Evolutionary conservation across 2,329 filamentous ascomycete species (phyloP), one percentile per base, ranked within the genome.

Genomic region (Hypoxylon sp.): DNA sequence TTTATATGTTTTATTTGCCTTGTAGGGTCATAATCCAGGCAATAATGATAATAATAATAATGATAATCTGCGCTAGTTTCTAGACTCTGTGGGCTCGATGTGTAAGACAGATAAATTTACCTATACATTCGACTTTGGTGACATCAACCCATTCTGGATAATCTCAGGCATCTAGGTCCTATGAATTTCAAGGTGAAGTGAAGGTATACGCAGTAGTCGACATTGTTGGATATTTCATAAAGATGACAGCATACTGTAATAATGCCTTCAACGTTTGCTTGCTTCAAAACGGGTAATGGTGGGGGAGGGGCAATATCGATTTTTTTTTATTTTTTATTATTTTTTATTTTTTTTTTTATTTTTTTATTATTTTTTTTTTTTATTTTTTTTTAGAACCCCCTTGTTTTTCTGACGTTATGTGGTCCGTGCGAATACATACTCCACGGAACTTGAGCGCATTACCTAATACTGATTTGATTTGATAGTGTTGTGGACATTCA

Each of bases 301-400:
- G 73, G 73, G 72, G 73, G 73, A 70, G 73, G 73, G 74, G 73
- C 71, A 72, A 65, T 68, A 42, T 59, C 62, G 60, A 31, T 54
- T 63, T 61, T 67, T 61, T 54, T 31, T 22, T 22, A 22, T n/a
- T n/a, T n/a, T n/a, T n/a, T n/a, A n/a, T n/a, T n/a, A n/a, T n/a
- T n/a, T n/a, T n/a, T n/a, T n/a, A n/a, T n/a, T n/a, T n/a, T n/a
- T n/a, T n/a, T n/a, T n/a, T n/a, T n/a, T n/a, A n/a, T n/a, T n/a
- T n/a, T n/a, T n/a, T n/a, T n/a, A n/a, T n/a, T n/a, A n/a, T n/a
- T n/a, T n/a, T n/a, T n/a, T n/a, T n/a, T n/a, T n/a, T n/a, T n/a
- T n/a, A n/a, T 33, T 42, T 29, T 50, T 44, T 51, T 56, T 22
- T 52, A 44, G 46, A 29, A 44, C 17, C 19, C 44, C 8, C 9